Base-by-base conservation (phyloP, 2,329 filamentous ascomycete genomes). In the Neophaeococcomyces mojaviensis region DNA sequence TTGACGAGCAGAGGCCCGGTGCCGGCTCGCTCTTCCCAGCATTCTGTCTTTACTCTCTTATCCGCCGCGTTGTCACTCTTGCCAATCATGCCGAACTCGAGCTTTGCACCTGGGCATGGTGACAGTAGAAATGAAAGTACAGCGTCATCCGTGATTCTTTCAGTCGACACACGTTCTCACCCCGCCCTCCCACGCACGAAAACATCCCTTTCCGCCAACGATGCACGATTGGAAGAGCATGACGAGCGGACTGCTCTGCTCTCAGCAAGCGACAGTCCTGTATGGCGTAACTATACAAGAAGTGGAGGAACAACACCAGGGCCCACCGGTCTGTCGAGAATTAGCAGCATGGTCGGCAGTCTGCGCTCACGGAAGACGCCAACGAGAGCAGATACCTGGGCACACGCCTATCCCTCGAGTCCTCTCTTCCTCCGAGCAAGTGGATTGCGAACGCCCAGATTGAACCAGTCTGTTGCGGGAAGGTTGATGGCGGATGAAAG, bases 401-500 rank as follows among this genome's bases (percentile, higher is more conserved):
- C 35, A 45, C 16, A 35, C 39, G 36, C 41, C n/a, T 44, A 26
- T 13, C 41, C 41, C 10, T 16, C 41, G 15, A 44, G 41, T 28
- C 41, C 41, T 28, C 15, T 44, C 7, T 37, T 6, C 41, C 24
- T 30, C 3, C 41, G 41, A 22, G 20, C 41, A 9, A 24, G 4
- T 20, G 55, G 48, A 9, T 43, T 57, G 9, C 44, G 55, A 9
- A 57, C 55, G 8, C 55, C 55, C 7, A 55, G 51, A 42, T 28
- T 55, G n/a, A 39, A 47, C 6, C 50, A 54, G 37, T 52, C 53
- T 3, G 45, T 67, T 44, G 85, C 82, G 58, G 69, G 73, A 28
- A 82, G 79, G 3, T 67, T 84, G 8, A 82, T 80, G 56, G 71
- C 82, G 41, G 86, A 96, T 60, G 88, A 97, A 56, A 82, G 92